These are phyloP conservation scores for Picochlorum sp. DNA, from an alignment of 139 green algal genomes.

Conservation along the genomic window DNA sequence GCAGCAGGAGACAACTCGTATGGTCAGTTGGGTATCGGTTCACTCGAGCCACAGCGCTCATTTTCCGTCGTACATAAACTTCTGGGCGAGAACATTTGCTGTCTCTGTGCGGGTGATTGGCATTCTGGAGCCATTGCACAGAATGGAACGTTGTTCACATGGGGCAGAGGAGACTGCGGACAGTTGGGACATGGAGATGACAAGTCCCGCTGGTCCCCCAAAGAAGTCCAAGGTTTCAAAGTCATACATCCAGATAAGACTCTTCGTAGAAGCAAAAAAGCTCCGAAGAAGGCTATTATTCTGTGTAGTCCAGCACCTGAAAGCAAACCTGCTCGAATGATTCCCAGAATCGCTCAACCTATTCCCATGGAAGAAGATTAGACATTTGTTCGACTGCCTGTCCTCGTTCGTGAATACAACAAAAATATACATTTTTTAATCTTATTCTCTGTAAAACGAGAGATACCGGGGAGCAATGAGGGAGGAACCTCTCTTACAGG, in stretches of 20 bases:
- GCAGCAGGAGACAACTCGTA: constrained; percentile 55
- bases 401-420: too few relatives aligned
- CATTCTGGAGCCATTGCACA: constrained; percentile 52
- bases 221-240: constrained; percentile 33
- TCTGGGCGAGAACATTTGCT: constrained; percentile 27
- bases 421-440: too few relatives aligned
- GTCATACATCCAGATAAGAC: constrained; percentile 68
- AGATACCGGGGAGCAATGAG: too few relatives aligned
- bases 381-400: too few relatives aligned
- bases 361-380: neutral
- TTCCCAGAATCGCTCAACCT: neutral
- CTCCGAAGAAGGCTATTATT: constrained; percentile 17
- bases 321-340: neutral
- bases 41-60: constrained; percentile 16
- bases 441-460: too few relatives aligned
- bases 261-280: constrained; percentile 45
- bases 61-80: constrained; percentile 41
- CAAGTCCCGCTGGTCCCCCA: constrained; percentile 38
- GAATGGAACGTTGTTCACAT: constrained; percentile 53
- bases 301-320: constrained; percentile 6
- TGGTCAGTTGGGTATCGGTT: constrained; percentile 67
- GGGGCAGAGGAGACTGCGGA: constrained; percentile 65
- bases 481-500: too few relatives aligned
- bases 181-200: constrained; percentile 67
- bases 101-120: constrained; percentile 54